Conservation (phyloP, 106 monocot species). For the Dendrobium catenatum region DNA sequence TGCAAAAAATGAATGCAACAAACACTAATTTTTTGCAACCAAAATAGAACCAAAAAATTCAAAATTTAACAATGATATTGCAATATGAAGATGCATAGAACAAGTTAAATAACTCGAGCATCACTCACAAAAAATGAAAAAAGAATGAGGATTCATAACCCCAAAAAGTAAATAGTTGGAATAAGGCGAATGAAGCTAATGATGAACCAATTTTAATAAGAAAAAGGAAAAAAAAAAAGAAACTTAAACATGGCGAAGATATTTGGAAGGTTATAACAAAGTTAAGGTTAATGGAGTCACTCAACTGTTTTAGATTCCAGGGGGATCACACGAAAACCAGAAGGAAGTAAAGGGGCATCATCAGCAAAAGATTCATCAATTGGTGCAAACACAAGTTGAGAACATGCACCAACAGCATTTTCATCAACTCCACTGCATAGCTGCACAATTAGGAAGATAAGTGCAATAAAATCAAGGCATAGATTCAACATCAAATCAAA, state of each 20-base stretch:
- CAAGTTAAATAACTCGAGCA: too few relatives aligned
- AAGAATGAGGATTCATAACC: too few relatives aligned
- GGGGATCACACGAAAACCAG: slow-evolving; percentile 85
- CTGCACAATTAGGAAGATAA: slow-evolving; percentile 34
- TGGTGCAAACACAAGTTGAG: slow-evolving; percentile 92
- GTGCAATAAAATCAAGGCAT: not conserved
- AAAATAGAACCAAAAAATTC: too few relatives aligned
- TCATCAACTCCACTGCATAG: slow-evolving; percentile 92
- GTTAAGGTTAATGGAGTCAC: not conserved
- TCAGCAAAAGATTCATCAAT: slow-evolving; percentile 91
- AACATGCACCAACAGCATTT: slow-evolving; percentile 65
- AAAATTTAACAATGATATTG: too few relatives aligned
- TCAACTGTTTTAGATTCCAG: slow-evolving; percentile 79
- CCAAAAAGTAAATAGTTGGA: too few relatives aligned
- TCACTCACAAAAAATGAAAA: too few relatives aligned
- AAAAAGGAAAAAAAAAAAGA: not conserved
- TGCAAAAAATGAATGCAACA: too few relatives aligned
- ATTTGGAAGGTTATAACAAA: not conserved
- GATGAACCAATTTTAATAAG: not conserved
- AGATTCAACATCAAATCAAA: not conserved
- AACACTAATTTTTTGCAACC: too few relatives aligned
- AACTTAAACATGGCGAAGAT: not conserved
- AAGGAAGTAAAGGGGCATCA: slow-evolving; percentile 78
- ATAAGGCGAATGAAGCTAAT: not conserved
- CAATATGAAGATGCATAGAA: too few relatives aligned